Evolutionary conservation across 768 basidiomycete genomes (phyloP), one percentile per base, ranked within the genome.

Genomic region (Boletus tylopilopsis): DNA sequence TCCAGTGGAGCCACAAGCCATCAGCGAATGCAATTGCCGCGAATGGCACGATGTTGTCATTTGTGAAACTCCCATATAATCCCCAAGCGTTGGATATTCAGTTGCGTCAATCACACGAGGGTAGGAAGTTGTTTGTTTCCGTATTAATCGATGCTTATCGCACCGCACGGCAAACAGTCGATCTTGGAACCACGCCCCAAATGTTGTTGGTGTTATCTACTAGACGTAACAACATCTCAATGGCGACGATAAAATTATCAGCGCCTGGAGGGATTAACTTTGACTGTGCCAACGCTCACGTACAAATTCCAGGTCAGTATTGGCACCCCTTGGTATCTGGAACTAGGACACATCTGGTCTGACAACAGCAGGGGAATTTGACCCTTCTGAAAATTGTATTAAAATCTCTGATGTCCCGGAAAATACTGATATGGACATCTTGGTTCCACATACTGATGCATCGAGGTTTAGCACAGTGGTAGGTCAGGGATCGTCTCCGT

Each of bases 21-120:
- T 57, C 63, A 23, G 42, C 58, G 8, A 46, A 56, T 32, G 24
- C 32, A 45, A 53, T 58, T 54, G 52, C 52, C 48, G 16, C 13
- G 45, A 67, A 55, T 41, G 68, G 67, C 29, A 65, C 68, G 10
- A 60, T 53, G 21, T 68, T 75, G 4, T 62, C 68, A 13, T 63
- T 85, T 32, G 76, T 94, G 8, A 73, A 75, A 29, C 74, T 96
- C 24, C 83, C 85, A 9, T 72, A 72, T 24, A 84, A 93, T 62
- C 59, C 73, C 4, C 73, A 73, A 22, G 83, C 84, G 1, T 66
- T 94, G 24, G 77, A 87, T 58, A 74, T 89, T 13, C 74, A 73
- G 8, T 68, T 93, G 6, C 73, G 70, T 45, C 84, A 83, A 51
- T 87, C 89, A 5, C 60, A 63, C 34, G 50, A 64, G 42, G 58